Evolutionary conservation across 257 asterid genomes (phyloP), one percentile per base, ranked within the genome.

Genomic region (Verbena officinalis): DNA sequence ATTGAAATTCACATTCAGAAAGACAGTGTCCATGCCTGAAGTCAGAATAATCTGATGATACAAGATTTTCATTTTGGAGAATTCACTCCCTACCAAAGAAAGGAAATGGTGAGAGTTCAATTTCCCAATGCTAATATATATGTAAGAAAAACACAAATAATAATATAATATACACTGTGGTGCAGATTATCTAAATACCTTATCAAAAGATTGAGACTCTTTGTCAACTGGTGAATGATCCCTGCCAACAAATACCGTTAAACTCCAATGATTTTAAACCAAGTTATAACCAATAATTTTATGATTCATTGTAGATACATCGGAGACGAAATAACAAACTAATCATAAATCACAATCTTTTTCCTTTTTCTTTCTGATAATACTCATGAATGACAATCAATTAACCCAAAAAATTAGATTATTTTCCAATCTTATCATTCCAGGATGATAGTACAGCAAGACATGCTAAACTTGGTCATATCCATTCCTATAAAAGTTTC

Each of bases 151-250:
- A 23, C 36, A 61, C n/a, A n/a, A n/a, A n/a, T n/a, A n/a, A n/a
- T 30, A 71, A 49, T 27, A 70, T 22, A 9, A 48, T 24, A 20
- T 63, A 67, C 68, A 19, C 40, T 9, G 40, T 12, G 21, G 23
- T 51, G 61, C 38, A 57, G 62, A 72, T 48, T 65, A 44, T n/a
- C n/a, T 56, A 59, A 55, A 36, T 87, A 93, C 96, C 97, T 94
- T 88, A 76, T 90, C 90, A 81, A 94, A 90, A 15, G 96, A 90
- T 48, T 79, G 86, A 14, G 92, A 73, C 56, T 81, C 91, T 68
- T 81, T 89, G 68, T 74, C 78, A 72, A 68, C 68, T 51, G 78
- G 66, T 62, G 77, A 76, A 73, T 61, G 68, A 64, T 77, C 73
- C 90, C 95, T 86, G 89, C 70, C 70, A 83, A 68, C 69, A 75